A percentile compares a stretch with the other conserved stretches of the same genome.
phyloP scores from a whole-genome alignment of 805 yeast genomes.

The Priceomyces haplophilus region DNA sequence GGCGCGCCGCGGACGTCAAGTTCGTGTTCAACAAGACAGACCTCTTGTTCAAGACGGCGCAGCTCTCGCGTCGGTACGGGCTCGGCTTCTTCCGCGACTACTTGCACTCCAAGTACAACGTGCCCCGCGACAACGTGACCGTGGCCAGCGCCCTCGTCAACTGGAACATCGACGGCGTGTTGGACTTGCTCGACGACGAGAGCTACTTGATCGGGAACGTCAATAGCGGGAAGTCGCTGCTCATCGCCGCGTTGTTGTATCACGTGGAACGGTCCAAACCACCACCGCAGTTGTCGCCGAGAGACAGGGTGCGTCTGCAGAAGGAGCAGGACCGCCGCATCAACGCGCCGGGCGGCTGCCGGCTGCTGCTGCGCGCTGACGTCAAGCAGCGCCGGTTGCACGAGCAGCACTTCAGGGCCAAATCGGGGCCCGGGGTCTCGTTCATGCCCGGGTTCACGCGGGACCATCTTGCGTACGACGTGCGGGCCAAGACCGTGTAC shows the following conservation, averaged over 20 bases:
- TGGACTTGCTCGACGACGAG: conserved; percentile 33
- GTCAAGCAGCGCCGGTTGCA: conserved; percentile 7
- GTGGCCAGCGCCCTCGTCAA: conserved; percentile 49
- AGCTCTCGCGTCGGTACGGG: conserved; percentile 23
- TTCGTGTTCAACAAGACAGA: conserved; percentile 47
- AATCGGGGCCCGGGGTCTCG: conserved; percentile 46
- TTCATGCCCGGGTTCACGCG: conserved; percentile 73
- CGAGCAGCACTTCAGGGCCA: conserved; percentile 20
- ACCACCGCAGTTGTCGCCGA: conserved; percentile 8
- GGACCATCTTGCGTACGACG: conserved; percentile 37
- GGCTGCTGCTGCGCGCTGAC: conserved; percentile 1
- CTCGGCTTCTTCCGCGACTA: conserved; percentile 32
- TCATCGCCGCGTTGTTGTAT: conserved; percentile 47
- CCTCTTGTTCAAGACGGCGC: conserved; percentile 35
- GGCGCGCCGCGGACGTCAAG: conserved; percentile 33
- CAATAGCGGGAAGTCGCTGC: conserved; percentile 67
- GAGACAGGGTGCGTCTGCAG: conserved; percentile 11
- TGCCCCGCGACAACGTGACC: conserved; percentile 41
- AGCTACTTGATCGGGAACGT: conserved; percentile 62
- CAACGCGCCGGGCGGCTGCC: conserved; percentile 5
- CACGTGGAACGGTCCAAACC: conserved; percentile 8
- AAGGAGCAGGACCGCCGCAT: conserved; percentile 17
- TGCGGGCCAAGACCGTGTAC: conserved; percentile 27
- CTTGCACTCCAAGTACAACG: conserved; percentile 26
- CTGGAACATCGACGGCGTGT: conserved; percentile 50